These are phyloP conservation scores for Microdochium trichocladiopsis DNA, from an alignment of 2,329 filamentous ascomycete genomes.

Conservation along the genomic window DNA sequence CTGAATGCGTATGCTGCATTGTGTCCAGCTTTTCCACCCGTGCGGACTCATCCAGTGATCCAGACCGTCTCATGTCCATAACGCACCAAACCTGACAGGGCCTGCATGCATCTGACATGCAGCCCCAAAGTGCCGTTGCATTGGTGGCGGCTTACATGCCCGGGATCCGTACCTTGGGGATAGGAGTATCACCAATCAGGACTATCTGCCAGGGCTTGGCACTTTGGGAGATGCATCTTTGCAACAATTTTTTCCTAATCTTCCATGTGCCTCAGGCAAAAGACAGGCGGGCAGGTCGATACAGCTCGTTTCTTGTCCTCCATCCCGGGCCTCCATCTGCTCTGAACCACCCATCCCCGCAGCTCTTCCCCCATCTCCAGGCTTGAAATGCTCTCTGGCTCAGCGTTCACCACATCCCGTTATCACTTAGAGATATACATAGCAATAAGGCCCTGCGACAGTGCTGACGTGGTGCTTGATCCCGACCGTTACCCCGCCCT, in stretches of 20 bases:
- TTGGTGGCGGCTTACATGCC: background rate
- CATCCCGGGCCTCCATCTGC: no score
- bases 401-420: no score
- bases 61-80: background rate
- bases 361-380: no score
- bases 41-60: no score
- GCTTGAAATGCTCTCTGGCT: no score
- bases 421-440: background rate
- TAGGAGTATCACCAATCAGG: background rate
- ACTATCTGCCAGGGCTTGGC: background rate
- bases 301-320: no score
- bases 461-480: background rate
- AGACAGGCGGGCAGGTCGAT: no score
- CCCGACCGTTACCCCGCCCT: background rate
- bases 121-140: background rate
- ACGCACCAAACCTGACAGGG: background rate
- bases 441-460: background rate
- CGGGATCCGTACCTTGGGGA: background rate
- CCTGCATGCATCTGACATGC: no score
- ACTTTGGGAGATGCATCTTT: background rate
- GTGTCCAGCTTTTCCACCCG: no score
- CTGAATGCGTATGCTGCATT: no score
- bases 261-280: background rate
- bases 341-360: no score
- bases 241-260: background rate